Evolutionary conservation across 2,329 filamentous ascomycete genomes (phyloP).

Genomic region (Fusarium sp.): DNA sequence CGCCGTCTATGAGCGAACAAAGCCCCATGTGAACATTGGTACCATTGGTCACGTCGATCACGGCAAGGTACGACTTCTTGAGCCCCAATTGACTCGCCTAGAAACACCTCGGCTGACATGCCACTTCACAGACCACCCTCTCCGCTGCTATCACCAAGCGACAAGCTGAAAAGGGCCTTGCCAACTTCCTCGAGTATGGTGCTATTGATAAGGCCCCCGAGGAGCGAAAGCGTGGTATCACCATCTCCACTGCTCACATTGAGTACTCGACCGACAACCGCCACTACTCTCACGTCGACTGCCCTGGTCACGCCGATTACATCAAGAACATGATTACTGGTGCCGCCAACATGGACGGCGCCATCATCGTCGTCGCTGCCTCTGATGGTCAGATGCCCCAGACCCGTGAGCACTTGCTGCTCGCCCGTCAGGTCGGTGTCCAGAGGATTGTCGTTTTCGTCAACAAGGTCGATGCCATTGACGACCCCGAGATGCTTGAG

Average conservation of each 20-base stretch:
- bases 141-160: constrained; percentile 99
- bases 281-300: constrained; percentile 99
- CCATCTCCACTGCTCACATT: constrained; percentile 98
- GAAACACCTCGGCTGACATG: constrained; percentile 38
- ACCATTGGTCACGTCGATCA: constrained; percentile 99
- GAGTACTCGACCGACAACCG: constrained; percentile 95
- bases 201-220: constrained; percentile 99
- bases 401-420: constrained; percentile 97
- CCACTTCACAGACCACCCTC: constrained; percentile 83
- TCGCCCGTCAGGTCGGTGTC: constrained; percentile 98
- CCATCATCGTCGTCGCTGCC: constrained; percentile 98
- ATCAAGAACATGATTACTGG: constrained; percentile 99
- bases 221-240: constrained; percentile 99
- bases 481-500: constrained; percentile 99
- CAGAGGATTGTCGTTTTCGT: constrained; percentile 99
- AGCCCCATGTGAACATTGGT: constrained; percentile 99
- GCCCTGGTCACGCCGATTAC: constrained; percentile 99
- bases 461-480: constrained; percentile 98
- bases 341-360: constrained; percentile 99
- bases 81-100: constrained; percentile 6
- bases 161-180: constrained; percentile 93
- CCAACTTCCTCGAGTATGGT: constrained; percentile 96
- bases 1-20: constrained; percentile 86
- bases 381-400: constrained; percentile 99
- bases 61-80: constrained; percentile 81